phyloP scores from a whole-genome alignment of 345 rosid species.

The Crucihimalaya himalaica region DNA sequence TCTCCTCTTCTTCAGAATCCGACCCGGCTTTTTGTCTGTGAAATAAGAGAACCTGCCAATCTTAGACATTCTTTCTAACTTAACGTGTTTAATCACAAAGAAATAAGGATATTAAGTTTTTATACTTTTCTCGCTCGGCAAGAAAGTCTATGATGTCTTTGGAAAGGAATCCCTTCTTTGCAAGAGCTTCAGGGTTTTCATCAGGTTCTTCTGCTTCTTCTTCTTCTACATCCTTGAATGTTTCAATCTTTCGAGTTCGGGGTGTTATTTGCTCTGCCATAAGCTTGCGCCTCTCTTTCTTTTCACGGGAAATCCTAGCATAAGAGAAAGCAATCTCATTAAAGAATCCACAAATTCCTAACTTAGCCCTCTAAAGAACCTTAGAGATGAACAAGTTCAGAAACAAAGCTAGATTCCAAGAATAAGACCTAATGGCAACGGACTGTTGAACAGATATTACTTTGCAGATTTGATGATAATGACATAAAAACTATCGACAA shows the following conservation, averaged over 20 bases:
- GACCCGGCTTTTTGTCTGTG: constrained; percentile 63
- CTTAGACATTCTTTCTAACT: neutral
- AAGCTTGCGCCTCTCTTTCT: constrained; percentile 68
- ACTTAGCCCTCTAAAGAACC: neutral
- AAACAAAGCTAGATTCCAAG: neutral
- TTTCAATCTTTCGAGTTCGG: constrained; percentile 38
- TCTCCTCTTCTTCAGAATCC: constrained; percentile 55
- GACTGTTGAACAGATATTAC: neutral
- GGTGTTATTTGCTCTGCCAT: constrained; percentile 70
- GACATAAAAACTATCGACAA: neutral
- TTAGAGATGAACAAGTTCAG: neutral
- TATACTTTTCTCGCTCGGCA: constrained; percentile 76
- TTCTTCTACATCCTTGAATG: constrained; percentile 35
- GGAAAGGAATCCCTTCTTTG: constrained; percentile 72
- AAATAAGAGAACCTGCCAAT: neutral
- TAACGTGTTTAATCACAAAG: neutral
- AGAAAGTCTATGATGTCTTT: constrained; percentile 70
- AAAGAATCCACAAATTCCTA: neutral
- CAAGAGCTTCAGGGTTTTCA: constrained; percentile 43
- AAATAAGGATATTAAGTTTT: neutral
- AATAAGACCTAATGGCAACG: neutral
- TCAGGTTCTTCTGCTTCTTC: constrained; percentile 47
- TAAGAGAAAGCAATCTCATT: constrained; percentile 8
- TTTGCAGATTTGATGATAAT: neutral
- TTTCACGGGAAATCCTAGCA: constrained; percentile 59